Evolutionary conservation across 2,329 filamentous ascomycete genomes (phyloP).

Genomic region (Parastagonospora nodorum): DNA sequence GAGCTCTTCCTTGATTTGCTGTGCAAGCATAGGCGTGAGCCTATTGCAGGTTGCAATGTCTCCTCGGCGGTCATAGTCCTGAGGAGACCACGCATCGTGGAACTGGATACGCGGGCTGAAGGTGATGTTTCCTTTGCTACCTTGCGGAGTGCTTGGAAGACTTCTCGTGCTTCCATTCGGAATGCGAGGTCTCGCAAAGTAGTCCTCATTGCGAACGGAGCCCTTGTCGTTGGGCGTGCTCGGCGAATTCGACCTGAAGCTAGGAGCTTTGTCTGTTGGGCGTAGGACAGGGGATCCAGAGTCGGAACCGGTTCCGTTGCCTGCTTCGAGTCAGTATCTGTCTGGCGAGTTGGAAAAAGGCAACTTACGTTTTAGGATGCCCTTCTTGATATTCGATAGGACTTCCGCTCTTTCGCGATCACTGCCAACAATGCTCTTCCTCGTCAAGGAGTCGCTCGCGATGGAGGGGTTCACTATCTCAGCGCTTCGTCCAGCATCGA

Average conservation of each 20-base stretch:
- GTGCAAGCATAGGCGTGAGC: constrained; percentile 92
- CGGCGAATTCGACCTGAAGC: constrained; percentile 78
- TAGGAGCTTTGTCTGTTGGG: constrained; percentile 64
- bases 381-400: constrained; percentile 89
- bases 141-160: constrained; percentile 76
- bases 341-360: neutral
- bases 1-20: constrained; percentile 99
- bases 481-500: constrained; percentile 66
- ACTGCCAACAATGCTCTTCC: constrained; percentile 89
- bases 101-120: constrained; percentile 96
- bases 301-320: constrained; percentile 61
- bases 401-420: constrained; percentile 91
- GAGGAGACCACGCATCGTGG: constrained; percentile 93
- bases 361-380: constrained; percentile 84
- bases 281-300: constrained; percentile 71
- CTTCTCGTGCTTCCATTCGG: constrained; percentile 75
- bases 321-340: constrained; percentile 32
- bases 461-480: constrained; percentile 44
- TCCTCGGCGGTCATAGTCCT: constrained; percentile 93
- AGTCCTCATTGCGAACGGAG: constrained; percentile 69
- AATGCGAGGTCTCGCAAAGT: constrained; percentile 81
- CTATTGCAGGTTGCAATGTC: constrained; percentile 98
- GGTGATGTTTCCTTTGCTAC: constrained; percentile 62
- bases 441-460: constrained; percentile 57
- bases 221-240: constrained; percentile 73